Base-by-base conservation (phyloP, 371 early-diverging fungal species). In the Mucor irregularis region DNA sequence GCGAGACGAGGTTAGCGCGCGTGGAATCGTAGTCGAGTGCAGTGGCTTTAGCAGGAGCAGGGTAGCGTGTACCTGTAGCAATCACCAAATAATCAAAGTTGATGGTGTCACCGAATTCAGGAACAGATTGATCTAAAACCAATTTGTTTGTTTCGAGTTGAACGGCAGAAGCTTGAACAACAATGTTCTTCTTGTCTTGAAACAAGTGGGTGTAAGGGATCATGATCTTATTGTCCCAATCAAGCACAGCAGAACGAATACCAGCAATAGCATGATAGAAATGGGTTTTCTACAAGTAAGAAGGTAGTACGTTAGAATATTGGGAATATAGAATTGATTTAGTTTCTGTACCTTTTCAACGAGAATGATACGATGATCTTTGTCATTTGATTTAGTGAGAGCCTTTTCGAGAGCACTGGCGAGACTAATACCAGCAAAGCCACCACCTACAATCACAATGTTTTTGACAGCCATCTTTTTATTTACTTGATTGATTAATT, bases 391-490 rank as follows among this genome's bases (percentile, higher is more conserved):
- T 21, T 52, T 52, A 14, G 26, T 16, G 4, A 66, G 22, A 4
- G 28, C 16, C 30, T 60, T 68, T 55, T 74, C 71, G 1, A 74
- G 43, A 1, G 25, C 58, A 34, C 31, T 33, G n/a, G 71, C 74
- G 19, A 47, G 14, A 3, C n/a, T 30, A 19, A 55, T 35, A 38
- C 74, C 74, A 21, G 71, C 74, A 56, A 65, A 74, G 2, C 74
- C 71, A 44, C 71, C 74, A 35, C 74, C 74, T 19, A 72, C 45
- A 48, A 72, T 60, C n/a, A 72, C 66, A 47, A 72, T 72, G 31
- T 61, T 66, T 25, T 62, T 66, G 14, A 28, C 24, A n/a, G n/a
- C n/a, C 48, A 56, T 48, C 14, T 21, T 56, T 22, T 21, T 40
- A 22, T 22, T 4, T 22, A 24, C 8, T 3, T 14, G 1, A 35